phyloP scores from a whole-genome alignment of 2,329 filamentous ascomycete genomes.

The Colletotrichum zoysiae region DNA sequence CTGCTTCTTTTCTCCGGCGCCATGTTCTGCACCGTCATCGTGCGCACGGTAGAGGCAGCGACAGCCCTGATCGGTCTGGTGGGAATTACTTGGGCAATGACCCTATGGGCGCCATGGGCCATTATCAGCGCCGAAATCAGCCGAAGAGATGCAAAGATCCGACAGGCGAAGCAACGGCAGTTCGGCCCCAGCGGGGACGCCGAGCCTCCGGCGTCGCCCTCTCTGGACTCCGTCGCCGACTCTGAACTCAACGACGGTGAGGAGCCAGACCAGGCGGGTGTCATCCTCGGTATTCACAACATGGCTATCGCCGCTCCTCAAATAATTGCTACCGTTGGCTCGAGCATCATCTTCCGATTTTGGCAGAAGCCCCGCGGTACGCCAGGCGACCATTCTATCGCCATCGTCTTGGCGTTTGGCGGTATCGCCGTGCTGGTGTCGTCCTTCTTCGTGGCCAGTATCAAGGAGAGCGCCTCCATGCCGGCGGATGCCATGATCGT shows the following conservation, averaged over 20 bases:
- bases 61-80: constrained; percentile 84
- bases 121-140: constrained; percentile 95
- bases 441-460: constrained; percentile 76
- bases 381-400: constrained; percentile 88
- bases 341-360: constrained; percentile 84
- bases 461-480: constrained; percentile 69
- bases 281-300: constrained; percentile 95
- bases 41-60: constrained; percentile 76
- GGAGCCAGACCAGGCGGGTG: constrained; percentile 82
- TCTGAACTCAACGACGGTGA: constrained; percentile 59
- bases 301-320: constrained; percentile 93
- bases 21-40: constrained; percentile 87
- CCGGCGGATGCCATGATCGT: constrained; percentile 55
- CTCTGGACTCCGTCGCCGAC: constrained; percentile 27
- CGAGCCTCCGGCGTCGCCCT: constrained; percentile 33
- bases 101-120: constrained; percentile 94
- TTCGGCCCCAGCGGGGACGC: constrained; percentile 37
- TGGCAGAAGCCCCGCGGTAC: constrained; percentile 89
- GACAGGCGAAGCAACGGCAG: constrained; percentile 52
- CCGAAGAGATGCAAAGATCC: constrained; percentile 75
- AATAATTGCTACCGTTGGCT: constrained; percentile 88
- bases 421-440: constrained; percentile 83
- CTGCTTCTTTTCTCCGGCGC: constrained; percentile 85
- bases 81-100: constrained; percentile 92
- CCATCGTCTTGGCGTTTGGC: constrained; percentile 87